Evolutionary conservation across 2,329 filamentous ascomycete genomes (phyloP).

Genomic region (Cercospora sojina): DNA sequence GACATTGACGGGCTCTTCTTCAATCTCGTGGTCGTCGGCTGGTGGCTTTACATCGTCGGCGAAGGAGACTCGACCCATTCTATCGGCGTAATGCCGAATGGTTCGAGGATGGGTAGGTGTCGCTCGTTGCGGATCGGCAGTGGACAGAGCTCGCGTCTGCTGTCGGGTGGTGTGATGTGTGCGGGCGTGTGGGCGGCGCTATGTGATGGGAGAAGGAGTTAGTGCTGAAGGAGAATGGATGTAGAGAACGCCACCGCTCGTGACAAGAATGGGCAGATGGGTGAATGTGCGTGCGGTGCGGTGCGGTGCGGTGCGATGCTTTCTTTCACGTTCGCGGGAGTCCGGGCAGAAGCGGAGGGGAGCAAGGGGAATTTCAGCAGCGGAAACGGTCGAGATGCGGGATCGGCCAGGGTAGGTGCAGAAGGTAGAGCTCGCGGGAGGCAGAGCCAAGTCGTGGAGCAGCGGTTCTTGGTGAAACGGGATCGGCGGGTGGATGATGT

Average conservation of each 20-base stretch:
- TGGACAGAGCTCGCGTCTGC: background rate
- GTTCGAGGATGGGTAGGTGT: slow-evolving; percentile 20
- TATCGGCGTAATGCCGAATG: slow-evolving; percentile 54
- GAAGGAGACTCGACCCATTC: slow-evolving; percentile 56
- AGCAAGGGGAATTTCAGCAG: slow-evolving; percentile 12
- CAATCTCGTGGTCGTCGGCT: slow-evolving; percentile 43
- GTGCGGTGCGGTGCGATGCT: too few species aligned
- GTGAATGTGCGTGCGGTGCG: background rate
- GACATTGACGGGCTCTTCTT: slow-evolving; percentile 59
- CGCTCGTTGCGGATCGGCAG: slow-evolving; percentile 7
- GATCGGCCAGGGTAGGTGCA: slow-evolving; percentile 10
- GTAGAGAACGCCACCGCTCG: slow-evolving; percentile 10
- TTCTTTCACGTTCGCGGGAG: slow-evolving; percentile 8
- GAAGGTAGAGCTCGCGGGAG: slow-evolving; percentile 7
- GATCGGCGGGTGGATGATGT: slow-evolving; percentile 23
- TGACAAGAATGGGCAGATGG: slow-evolving; percentile 10
- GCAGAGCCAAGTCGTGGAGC: slow-evolving; percentile 12
- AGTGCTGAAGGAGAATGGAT: background rate
- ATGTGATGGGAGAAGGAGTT: slow-evolving; percentile 4
- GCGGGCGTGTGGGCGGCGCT: slow-evolving; percentile 8
- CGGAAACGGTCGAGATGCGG: slow-evolving; percentile 9
- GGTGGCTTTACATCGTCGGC: slow-evolving; percentile 51
- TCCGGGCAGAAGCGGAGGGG: slow-evolving; percentile 13
- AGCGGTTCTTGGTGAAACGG: slow-evolving; percentile 16
- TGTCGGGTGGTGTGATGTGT: background rate